Base-by-base conservation (phyloP, 169 alveolate genomes). In the Cryptosporidium canis region DNA sequence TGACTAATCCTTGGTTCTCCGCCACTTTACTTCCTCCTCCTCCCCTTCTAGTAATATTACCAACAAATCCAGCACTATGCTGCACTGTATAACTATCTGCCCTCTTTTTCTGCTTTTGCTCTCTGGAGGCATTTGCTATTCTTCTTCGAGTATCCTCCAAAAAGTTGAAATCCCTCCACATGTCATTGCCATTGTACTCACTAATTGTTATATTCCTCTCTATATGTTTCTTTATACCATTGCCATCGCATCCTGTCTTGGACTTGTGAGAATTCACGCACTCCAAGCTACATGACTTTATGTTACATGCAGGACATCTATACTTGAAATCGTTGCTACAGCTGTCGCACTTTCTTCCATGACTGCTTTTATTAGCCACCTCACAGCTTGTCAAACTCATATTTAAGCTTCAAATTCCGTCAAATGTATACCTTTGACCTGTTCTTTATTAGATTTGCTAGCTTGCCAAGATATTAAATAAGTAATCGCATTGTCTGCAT, bases 291-390 rank as follows among this genome's bases (percentile, higher is more conserved):
- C 91, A 85, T 4, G 91, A 77, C 29, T 24, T 67, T 29, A 45
- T 18, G 18, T 24, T 33, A 65, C 91, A 85, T 35, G 71, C 91
- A 21, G 91, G 91, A 29, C 91, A 85, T 43, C 37, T 85, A 47
- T 85, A 85, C 64, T 85, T 85, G 53, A 9, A 55, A 18, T 77
- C 63, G 61, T 77, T 77, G 4, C 21, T 12, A 24, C 87, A 77
- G 12, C 37, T 77, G 18, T 63, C 47, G 39, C 87, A 77, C 37
- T 39, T 77, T 41, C 63, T 41, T 11, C 14, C 18, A 24, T 51
- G 63, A 51, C 18, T 33, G n/a, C 7, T 27, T 51, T 51, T 18
- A 1, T 51, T 33, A 14, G 63, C 2, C 18, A n/a, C n/a, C n/a
- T 51, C n/a, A 14, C 8, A 0, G n/a, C n/a, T n/a, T 24, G 0